A percentile compares a stretch with the other conserved stretches of the same genome.
These are phyloP conservation scores for Verticillium zaregamsianum DNA, from an alignment of 2,329 filamentous ascomycete species.

Conservation along the genomic window DNA sequence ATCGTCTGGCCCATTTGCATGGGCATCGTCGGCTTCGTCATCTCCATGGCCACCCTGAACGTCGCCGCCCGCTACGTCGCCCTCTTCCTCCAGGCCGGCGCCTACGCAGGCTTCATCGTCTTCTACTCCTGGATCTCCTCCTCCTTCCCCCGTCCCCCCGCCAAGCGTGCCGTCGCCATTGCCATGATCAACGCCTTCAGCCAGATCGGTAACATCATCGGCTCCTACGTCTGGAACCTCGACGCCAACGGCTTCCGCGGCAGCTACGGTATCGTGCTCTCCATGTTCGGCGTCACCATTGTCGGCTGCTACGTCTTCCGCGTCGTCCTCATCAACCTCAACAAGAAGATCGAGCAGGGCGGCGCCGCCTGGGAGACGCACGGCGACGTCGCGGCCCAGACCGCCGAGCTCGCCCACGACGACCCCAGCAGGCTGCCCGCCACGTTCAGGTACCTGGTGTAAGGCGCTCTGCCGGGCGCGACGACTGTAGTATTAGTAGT, in stretches of 20 bases:
- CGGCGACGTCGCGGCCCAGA: constrained; percentile 32
- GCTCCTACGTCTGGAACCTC: constrained; percentile 60
- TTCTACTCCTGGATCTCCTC: constrained; percentile 56
- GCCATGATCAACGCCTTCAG: constrained; percentile 57
- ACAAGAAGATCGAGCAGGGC: constrained; percentile 41
- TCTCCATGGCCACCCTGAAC: constrained; percentile 54
- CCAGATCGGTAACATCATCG: constrained; percentile 55
- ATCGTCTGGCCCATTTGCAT: constrained; percentile 48
- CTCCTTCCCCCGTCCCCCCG: constrained; percentile 53
- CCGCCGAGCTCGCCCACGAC: constrained; percentile 32
- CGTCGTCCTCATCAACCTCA: constrained; percentile 39
- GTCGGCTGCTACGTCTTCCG: constrained; percentile 46
- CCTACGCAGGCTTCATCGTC: constrained; percentile 56
- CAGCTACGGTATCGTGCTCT: constrained; percentile 60
- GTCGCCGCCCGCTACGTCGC: constrained; percentile 55
- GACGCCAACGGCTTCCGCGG: constrained; percentile 56
- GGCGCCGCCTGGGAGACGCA: constrained; percentile 33
- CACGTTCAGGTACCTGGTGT: constrained; percentile 44
- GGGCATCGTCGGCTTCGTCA: constrained; percentile 54
- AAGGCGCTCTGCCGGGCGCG: constrained; percentile 3
- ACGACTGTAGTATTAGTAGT: background rate
- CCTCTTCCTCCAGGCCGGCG: constrained; percentile 54
- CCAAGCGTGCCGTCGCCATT: constrained; percentile 57
- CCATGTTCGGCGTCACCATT: constrained; percentile 60
- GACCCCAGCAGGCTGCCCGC: constrained; percentile 36